A percentile compares a stretch with the other conserved stretches of the same genome.
These are phyloP conservation scores for Suillus sp. DNA, from an alignment of 768 basidiomycete genomes.

Conservation along the genomic window DNA sequence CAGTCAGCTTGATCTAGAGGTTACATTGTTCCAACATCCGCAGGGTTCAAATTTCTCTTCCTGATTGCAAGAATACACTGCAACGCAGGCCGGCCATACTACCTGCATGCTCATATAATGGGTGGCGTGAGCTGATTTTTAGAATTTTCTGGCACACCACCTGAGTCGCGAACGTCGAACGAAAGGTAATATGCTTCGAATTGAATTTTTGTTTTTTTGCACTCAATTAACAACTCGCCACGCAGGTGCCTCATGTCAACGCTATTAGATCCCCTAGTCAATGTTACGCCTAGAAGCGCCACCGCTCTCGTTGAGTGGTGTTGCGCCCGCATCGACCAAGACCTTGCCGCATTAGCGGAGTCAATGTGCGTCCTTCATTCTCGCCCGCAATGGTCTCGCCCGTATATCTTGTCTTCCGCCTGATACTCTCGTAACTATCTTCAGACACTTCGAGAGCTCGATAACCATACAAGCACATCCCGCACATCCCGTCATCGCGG, in stretches of 20 bases:
- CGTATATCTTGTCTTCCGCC: conserved; percentile 24
- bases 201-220: too few species aligned
- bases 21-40: neutral
- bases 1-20: neutral
- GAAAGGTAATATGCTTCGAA: too few species aligned
- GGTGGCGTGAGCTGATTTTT: neutral
- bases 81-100: neutral
- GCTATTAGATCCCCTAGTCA: neutral
- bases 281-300: neutral
- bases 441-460: conserved; percentile 16
- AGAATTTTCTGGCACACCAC: neutral
- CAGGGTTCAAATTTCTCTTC: neutral
- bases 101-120: neutral
- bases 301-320: neutral
- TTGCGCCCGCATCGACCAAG: conserved; percentile 22
- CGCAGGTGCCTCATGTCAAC: neutral
- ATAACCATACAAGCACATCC: neutral
- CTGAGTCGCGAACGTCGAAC: neutral
- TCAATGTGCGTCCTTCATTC: conserved; percentile 21
- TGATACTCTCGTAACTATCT: conserved; percentile 26
- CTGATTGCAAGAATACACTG: neutral
- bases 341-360: conserved; percentile 19
- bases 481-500: neutral
- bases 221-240: neutral
- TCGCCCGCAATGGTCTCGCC: conserved; percentile 21